Percentiles rank a stretch among this genome's conserved stretches.
These are phyloP conservation scores for Warburgia ugandensis DNA, from an alignment of 164 flowering plant genomes.

Conservation along the genomic window DNA sequence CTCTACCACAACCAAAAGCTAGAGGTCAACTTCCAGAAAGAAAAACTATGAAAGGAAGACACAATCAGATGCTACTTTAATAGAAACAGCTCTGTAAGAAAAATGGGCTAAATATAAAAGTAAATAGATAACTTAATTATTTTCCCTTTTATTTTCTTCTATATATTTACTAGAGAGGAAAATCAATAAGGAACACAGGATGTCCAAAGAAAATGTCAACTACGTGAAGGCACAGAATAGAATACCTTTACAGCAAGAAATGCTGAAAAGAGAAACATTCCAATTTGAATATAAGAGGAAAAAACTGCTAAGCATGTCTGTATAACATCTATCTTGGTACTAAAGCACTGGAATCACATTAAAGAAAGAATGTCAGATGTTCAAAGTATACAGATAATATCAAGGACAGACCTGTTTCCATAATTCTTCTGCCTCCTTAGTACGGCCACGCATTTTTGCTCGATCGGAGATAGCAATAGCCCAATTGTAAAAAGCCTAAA, in stretches of 20 bases:
- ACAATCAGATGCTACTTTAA: too few species aligned
- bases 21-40: too few species aligned
- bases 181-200: too few species aligned
- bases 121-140: too few species aligned
- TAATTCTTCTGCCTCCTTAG: constrained; percentile 97
- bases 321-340: background rate
- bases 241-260: background rate
- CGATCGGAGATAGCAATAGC: constrained; percentile 99
- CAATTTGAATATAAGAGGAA: background rate
- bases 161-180: background rate
- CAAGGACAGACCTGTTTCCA: constrained; percentile 78
- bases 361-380: background rate
- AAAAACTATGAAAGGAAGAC: too few species aligned
- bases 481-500: constrained; percentile 96
- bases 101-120: too few species aligned
- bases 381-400: background rate
- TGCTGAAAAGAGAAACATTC: background rate
- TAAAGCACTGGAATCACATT: background rate
- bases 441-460: constrained; percentile 98
- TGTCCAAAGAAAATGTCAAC: too few species aligned
- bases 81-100: too few species aligned
- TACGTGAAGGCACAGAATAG: background rate
- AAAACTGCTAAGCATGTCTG: background rate
- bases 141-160: too few species aligned
- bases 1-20: too few species aligned